Percentiles rank a stretch among this genome's conserved stretches.
Conservation (phyloP, 441 rosid genomes). For the Breynia disticha region DNA sequence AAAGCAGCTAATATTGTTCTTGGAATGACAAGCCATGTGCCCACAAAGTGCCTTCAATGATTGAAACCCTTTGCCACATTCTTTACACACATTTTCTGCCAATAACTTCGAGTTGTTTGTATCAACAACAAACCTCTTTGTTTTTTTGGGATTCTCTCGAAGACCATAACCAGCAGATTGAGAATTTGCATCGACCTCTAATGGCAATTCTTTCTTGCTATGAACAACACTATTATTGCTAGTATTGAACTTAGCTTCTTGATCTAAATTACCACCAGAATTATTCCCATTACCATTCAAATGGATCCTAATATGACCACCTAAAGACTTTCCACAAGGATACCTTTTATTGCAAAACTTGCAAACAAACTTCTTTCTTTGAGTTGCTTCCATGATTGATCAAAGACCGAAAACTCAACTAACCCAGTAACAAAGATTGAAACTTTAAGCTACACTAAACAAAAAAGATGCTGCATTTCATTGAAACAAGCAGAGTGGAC, state of each 20-base stretch:
- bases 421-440: conserved; percentile 20
- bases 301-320: conserved; percentile 87
- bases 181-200: not conserved
- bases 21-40: conserved; percentile 68
- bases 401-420: conserved; percentile 19
- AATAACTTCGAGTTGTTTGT: conserved; percentile 20
- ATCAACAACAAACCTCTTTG: conserved; percentile 38
- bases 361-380: conserved; percentile 49
- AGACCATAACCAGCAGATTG: conserved; percentile 31
- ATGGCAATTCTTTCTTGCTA: not conserved
- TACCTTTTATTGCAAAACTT: conserved; percentile 60
- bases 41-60: conserved; percentile 66
- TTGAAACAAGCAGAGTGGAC: conserved; percentile 8
- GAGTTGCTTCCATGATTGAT: conserved; percentile 41
- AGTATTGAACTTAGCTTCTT: conserved; percentile 24
- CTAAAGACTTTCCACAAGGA: conserved; percentile 78
- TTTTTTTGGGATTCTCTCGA: conserved; percentile 68
- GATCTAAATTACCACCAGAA: conserved; percentile 28
- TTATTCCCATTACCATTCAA: conserved; percentile 22
- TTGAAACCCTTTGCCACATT: conserved; percentile 71
- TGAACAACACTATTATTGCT: conserved; percentile 13
- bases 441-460: conserved; percentile 24
- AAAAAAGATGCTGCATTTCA: not conserved
- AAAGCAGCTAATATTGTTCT: conserved; percentile 30
- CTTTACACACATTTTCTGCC: conserved; percentile 40